phyloP scores from a whole-genome alignment of 192 early-diverging fungal species.

The Paraglomus occultum region DNA sequence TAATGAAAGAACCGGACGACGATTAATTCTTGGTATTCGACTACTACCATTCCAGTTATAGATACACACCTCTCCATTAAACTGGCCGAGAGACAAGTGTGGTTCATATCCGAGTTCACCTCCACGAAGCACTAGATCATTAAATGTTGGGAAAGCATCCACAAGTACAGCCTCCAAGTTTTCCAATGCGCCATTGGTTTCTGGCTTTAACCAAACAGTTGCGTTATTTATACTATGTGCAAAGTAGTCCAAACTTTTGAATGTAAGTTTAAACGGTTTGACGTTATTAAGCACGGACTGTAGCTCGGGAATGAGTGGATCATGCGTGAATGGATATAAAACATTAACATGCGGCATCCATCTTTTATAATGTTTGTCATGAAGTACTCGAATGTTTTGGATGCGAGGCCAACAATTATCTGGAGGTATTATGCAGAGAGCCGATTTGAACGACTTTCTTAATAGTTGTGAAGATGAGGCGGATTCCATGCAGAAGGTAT shows the following conservation, averaged over 20 bases:
- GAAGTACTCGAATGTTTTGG: constrained; percentile 4
- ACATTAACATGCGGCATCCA: constrained; percentile 22
- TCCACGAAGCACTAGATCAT: constrained; percentile 2
- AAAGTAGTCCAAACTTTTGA: constrained; percentile 7
- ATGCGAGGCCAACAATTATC: constrained; percentile 1
- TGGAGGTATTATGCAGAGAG: constrained; percentile 14
- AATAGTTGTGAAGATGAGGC: too few species aligned
- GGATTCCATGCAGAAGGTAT: too few species aligned
- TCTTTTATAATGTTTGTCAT: constrained; percentile 22
- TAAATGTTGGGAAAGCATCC: background rate
- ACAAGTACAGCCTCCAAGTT: too few species aligned
- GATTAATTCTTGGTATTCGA: background rate
- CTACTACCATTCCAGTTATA: background rate
- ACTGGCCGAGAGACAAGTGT: constrained; percentile 9
- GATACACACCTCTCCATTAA: background rate
- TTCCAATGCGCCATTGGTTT: background rate
- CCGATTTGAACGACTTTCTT: constrained; percentile 6
- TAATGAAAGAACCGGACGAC: background rate
- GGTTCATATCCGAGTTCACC: constrained; percentile 1
- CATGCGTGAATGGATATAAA: constrained; percentile 5
- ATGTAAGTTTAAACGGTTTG: background rate
- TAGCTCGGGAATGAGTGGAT: background rate
- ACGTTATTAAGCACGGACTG: background rate
- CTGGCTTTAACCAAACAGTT: constrained; percentile 13
- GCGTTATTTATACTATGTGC: background rate